These are phyloP conservation scores for Pulveroboletus sp. DNA, from an alignment of 768 basidiomycete genomes.

Conservation along the genomic window DNA sequence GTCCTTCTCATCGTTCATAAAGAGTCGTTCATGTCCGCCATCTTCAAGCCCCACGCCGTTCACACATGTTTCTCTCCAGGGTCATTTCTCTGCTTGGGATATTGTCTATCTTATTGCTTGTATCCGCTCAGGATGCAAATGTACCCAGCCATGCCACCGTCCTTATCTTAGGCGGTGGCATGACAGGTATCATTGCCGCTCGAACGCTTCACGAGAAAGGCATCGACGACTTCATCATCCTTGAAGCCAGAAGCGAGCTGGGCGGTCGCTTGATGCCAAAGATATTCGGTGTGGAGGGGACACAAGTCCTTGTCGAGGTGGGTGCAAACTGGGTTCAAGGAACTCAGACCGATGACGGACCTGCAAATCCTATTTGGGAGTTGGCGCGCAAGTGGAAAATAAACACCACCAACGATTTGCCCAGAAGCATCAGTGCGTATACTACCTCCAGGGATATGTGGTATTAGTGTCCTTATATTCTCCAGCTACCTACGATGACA, in stretches of 20 bases:
- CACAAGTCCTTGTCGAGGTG: conserved; percentile 46
- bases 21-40: neutral
- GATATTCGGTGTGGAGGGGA: conserved; percentile 39
- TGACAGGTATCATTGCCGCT: conserved; percentile 28
- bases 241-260: conserved; percentile 59
- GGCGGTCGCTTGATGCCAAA: conserved; percentile 59
- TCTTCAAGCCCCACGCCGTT: neutral
- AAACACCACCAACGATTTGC: conserved; percentile 39
- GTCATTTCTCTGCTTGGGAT: conserved; percentile 1
- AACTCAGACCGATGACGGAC: conserved; percentile 37
- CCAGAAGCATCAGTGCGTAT: conserved; percentile 41
- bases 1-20: neutral
- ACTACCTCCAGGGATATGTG: neutral
- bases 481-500: conserved; percentile 53
- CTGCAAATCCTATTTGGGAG: conserved; percentile 53
- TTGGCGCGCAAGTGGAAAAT: conserved; percentile 55
- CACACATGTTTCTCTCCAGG: conserved; percentile 12
- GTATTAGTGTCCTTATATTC: neutral
- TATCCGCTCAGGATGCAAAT: conserved; percentile 4
- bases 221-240: conserved; percentile 53
- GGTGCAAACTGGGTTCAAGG: conserved; percentile 66
- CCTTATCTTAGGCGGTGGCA: too few relatives aligned
- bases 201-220: conserved; percentile 52
- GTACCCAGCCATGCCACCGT: too few relatives aligned
- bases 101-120: neutral